Base-by-base conservation (phyloP, 176 grass and related monocot genomes). In the Carex scoparia region DNA sequence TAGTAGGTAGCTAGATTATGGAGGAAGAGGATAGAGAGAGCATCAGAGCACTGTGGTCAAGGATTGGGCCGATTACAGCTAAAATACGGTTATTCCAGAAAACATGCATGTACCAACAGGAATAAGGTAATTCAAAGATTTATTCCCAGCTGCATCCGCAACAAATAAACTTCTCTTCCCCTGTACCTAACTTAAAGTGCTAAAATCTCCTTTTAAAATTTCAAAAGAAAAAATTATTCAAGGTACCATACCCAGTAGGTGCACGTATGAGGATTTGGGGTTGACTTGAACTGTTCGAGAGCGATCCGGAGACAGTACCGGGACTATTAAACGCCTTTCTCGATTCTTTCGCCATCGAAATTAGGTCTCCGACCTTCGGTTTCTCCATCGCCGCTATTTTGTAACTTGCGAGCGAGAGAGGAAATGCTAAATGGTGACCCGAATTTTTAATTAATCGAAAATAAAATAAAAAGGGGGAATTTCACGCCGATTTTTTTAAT, bases 351-450 rank as follows among this genome's bases (percentile, higher is more conserved):
- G 81, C 81, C 60, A 83, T 30, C 7, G 81, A 67, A 69, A 83
- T 83, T 38, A 83, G 64, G 48, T 56, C 60, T 31, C 62, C 62
- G 13, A 69, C 23, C 42, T 65, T 83, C 10, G 62, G 1, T 68
- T 83, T 83, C 81, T 83, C 81, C 81, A 81, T 81, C 10, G 59
- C 44, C 79, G 56, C 79, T 16, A 81, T 63, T 81, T 81, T 46
- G 11, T 30, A 81, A 15, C 13, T 5, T 10, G 67, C 11, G 10
- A 64, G 35, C 65, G 16, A 54, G 35, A 32, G 61, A 68, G 11
- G 57, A 32, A 51, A 83, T 33, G n/a, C 27, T 10, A 23, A 51
- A 48, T 46, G 44, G 7, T 8, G 7, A 23, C 23, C 23, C 23
- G 23, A 23, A 23, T 23, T 23, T 23, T 23, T 23, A 23, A 23